phyloP scores from a whole-genome alignment of 768 basidiomycete genomes.

The Leccinum subgranulosum region DNA sequence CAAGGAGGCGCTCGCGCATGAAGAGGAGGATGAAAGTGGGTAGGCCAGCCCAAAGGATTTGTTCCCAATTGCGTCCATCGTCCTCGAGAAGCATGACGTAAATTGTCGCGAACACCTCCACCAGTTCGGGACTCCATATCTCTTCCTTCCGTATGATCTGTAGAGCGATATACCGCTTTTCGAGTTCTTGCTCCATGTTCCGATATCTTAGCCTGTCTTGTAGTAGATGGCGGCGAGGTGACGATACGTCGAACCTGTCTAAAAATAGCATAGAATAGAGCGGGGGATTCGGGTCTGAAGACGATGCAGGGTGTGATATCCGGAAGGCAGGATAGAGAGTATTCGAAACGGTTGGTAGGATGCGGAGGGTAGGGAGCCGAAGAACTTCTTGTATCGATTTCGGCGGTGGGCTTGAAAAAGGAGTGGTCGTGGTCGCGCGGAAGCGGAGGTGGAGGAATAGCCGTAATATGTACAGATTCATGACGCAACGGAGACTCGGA shows the following conservation, averaged over 20 bases:
- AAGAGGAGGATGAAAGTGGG: conserved; percentile 39
- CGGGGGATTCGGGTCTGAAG: conserved; percentile 25
- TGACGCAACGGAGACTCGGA: conserved; percentile 28
- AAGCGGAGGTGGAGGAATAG: conserved; percentile 13
- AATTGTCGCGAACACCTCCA: conserved; percentile 48
- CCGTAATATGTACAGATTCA: conserved; percentile 24
- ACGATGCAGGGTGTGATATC: conserved; percentile 26
- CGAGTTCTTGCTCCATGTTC: conserved; percentile 43
- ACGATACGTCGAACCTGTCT: conserved; percentile 47
- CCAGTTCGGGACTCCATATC: conserved; percentile 35
- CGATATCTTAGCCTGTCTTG: conserved; percentile 22
- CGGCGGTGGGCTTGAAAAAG: conserved; percentile 31
- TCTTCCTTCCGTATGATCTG: conserved; percentile 40
- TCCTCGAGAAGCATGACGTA: conserved; percentile 61
- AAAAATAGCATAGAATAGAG: conserved; percentile 41
- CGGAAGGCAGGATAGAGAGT: conserved; percentile 35
- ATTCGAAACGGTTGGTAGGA: conserved; percentile 34
- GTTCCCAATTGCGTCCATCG: conserved; percentile 46
- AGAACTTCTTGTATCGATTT: conserved; percentile 36
- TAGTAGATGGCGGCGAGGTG: conserved; percentile 39
- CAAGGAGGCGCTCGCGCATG: conserved; percentile 39
- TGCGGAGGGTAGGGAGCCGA: conserved; percentile 31
- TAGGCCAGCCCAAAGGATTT: conserved; percentile 43
- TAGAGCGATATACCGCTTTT: conserved; percentile 43
- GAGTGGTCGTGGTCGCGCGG: conserved; percentile 30